These are phyloP conservation scores for Pseudocercospora cruenta DNA, from an alignment of 2,329 filamentous ascomycete species.

Conservation along the genomic window DNA sequence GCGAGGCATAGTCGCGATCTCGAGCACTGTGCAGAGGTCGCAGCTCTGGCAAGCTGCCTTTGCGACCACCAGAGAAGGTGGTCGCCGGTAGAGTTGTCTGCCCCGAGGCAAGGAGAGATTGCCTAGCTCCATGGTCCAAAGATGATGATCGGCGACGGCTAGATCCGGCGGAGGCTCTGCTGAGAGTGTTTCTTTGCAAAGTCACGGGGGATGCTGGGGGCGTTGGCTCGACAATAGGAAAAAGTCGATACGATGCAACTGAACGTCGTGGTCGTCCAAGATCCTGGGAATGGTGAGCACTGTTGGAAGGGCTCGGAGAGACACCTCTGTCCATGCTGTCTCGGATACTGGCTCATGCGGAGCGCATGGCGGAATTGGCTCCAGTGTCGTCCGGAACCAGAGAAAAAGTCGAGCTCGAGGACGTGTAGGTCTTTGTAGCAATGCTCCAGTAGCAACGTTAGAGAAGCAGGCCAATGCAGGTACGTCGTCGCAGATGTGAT, in stretches of 20 bases:
- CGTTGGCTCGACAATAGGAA: constrained; percentile 34
- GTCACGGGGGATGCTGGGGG: constrained; percentile 31
- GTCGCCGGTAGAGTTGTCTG: constrained; percentile 11
- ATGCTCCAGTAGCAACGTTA: not conserved
- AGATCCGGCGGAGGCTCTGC: constrained; percentile 21
- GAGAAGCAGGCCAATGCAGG: not conserved
- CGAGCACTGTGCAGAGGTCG: constrained; percentile 13
- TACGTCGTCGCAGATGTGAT: constrained; percentile 10
- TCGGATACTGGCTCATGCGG: constrained; percentile 5
- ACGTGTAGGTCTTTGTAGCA: constrained; percentile 9
- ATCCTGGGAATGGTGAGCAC: constrained; percentile 18
- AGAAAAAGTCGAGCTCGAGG: constrained; percentile 6
- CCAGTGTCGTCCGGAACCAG: constrained; percentile 4
- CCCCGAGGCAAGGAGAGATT: not conserved
- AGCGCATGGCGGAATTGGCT: constrained; percentile 1
- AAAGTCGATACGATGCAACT: constrained; percentile 32
- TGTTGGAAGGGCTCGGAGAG: constrained; percentile 21
- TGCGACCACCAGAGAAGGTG: constrained; percentile 10
- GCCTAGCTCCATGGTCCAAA: constrained; percentile 22
- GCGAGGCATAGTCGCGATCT: constrained; percentile 13
- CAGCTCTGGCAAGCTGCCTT: constrained; percentile 24
- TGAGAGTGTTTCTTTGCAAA: constrained; percentile 21
- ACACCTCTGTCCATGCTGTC: constrained; percentile 21
- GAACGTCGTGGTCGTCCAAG: constrained; percentile 18
- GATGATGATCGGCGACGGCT: constrained; percentile 32